Percentiles rank a stretch among this genome's conserved stretches.
Conservation (phyloP, 177 flowering plant species). For the Vitis hybrid region DNA sequence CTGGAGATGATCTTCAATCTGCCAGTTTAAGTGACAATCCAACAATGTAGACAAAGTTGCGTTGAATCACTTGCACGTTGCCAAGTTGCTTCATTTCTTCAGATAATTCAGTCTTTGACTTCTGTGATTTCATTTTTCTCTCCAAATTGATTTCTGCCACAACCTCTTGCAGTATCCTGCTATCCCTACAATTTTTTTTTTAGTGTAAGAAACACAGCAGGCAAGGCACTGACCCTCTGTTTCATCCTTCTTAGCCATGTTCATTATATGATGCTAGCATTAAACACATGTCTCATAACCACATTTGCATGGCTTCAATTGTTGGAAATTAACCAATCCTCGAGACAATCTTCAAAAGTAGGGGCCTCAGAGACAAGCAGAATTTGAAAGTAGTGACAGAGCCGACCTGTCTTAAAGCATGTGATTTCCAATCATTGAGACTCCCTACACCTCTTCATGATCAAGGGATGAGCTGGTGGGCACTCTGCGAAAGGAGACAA, state of each 20-base stretch:
- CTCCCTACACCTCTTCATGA: too few relatives aligned
- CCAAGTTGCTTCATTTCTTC: conserved; percentile 92
- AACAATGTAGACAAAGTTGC: conserved; percentile 88
- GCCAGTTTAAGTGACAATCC: conserved; percentile 89
- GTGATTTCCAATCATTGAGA: too few relatives aligned
- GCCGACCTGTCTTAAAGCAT: too few relatives aligned
- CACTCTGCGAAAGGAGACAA: too few relatives aligned
- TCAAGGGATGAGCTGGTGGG: too few relatives aligned
- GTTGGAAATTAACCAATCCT: too few relatives aligned
- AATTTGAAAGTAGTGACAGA: too few relatives aligned
- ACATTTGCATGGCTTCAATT: too few relatives aligned
- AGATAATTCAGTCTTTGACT: conserved; percentile 63
- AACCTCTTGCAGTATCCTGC: conserved; percentile 83
- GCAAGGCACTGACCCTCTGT: conserved; percentile 98
- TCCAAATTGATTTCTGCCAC: conserved; percentile 66
- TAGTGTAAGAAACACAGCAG: conserved; percentile 86
- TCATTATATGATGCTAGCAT: conserved; percentile 99
- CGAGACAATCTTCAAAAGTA: too few relatives aligned
- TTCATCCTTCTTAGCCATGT: conserved; percentile 98
- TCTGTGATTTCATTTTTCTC: conserved; percentile 69
- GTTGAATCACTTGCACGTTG: conserved; percentile 86
- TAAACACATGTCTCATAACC: conserved; percentile 79
- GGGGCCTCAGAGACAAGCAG: too few relatives aligned
- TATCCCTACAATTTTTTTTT: conserved; percentile 90
- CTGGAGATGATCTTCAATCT: conserved; percentile 56